Conservation (phyloP, 805 yeast species). For the Starmerella khaoyaiensis region DNA sequence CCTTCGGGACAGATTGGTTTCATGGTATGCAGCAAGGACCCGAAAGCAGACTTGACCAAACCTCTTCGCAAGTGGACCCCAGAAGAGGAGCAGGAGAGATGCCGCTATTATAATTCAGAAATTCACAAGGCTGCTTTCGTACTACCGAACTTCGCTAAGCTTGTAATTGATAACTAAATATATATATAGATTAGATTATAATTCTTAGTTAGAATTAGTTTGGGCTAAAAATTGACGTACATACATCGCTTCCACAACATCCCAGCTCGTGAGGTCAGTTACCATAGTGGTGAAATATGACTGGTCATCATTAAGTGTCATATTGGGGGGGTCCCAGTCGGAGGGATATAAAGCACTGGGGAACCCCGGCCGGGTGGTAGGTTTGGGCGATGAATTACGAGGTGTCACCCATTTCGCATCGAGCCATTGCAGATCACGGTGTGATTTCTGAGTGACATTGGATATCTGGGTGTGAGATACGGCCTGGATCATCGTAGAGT, state of each 20-base stretch:
- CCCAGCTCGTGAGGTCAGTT: conserved; percentile 3
- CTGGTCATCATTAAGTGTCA: conserved; percentile 4
- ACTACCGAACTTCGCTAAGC: conserved; percentile 63
- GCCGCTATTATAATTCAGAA: conserved; percentile 51
- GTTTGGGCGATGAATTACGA: conserved; percentile 2
- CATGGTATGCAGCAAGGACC: conserved; percentile 54
- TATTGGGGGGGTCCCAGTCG: conserved; percentile 10
- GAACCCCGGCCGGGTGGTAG: conserved; percentile 16
- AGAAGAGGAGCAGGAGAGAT: conserved; percentile 36
- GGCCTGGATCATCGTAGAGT: conserved; percentile 7
- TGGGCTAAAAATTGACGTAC: conserved; percentile 11
- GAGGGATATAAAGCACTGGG: conserved; percentile 16
- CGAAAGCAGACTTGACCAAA: conserved; percentile 32
- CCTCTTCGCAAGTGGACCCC: conserved; percentile 40
- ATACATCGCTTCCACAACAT: conserved; percentile 12
- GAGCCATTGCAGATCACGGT: conserved; percentile 13
- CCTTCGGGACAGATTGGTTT: conserved; percentile 82
- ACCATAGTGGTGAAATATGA: conserved; percentile 1
- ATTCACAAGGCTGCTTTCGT: conserved; percentile 66
- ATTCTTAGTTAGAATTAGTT: not conserved
- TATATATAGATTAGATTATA: not conserved
- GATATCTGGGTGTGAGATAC: too few species aligned
- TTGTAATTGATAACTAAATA: conserved; percentile 17
- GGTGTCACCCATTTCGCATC: conserved; percentile 14
- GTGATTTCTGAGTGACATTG: too few species aligned